phyloP scores from a whole-genome alignment of 441 rosid genomes.

The Capsella rubella region DNA sequence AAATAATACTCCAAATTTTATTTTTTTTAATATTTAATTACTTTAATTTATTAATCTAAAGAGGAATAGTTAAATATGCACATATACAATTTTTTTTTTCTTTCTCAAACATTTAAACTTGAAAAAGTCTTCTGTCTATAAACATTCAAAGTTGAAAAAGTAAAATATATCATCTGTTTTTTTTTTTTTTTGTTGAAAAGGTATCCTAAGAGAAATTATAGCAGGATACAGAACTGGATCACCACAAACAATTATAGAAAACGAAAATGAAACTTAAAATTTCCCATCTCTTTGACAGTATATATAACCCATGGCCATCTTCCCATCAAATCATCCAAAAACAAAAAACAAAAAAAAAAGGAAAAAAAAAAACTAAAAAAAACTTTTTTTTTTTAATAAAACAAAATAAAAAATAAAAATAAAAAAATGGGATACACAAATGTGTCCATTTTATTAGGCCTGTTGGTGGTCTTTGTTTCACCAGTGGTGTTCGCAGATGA shows the following conservation, averaged over 20 bases:
- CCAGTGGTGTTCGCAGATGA: constrained; percentile 37
- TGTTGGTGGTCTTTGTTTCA: constrained; percentile 28
- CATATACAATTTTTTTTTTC: no score
- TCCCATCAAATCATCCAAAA: constrained; percentile 21
- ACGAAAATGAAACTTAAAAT: constrained; percentile 12
- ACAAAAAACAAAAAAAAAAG: background rate
- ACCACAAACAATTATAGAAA: constrained; percentile 43
- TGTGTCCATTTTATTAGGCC: constrained; percentile 17
- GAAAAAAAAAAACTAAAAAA: background rate
- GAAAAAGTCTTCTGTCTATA: background rate
- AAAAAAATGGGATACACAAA: constrained; percentile 40
- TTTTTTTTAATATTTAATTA: no score
- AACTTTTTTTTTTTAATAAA: constrained; percentile 1
- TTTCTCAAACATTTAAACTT: background rate
- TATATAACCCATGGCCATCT: constrained; percentile 19
- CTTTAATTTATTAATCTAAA: background rate
- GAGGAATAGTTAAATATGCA: background rate
- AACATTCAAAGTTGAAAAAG: background rate
- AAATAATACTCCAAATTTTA: background rate
- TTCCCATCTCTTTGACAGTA: background rate
- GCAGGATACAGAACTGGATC: constrained; percentile 1
- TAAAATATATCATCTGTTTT: background rate
- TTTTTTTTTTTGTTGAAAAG: no score
- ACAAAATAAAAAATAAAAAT: constrained; percentile 3
- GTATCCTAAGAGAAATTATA: constrained; percentile 18